Conservation (phyloP, 2,329 filamentous ascomycete genomes). For the Emericellopsis atlantica region DNA sequence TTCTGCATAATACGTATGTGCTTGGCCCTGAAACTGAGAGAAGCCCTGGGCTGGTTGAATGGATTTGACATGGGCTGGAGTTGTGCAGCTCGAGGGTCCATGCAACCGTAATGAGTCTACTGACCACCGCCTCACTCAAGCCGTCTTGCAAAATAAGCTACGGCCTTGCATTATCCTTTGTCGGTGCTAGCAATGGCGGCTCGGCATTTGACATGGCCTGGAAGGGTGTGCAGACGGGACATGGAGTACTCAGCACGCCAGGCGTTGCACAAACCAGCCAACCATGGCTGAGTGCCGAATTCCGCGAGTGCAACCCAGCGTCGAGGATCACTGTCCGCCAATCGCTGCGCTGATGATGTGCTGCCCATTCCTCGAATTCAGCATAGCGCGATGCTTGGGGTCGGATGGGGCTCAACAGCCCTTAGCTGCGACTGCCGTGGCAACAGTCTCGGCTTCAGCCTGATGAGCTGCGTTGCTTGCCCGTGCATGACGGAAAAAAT, state of each 20-base stretch:
- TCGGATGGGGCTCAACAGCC: background rate
- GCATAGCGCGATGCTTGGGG: background rate
- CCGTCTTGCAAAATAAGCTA: too few species aligned
- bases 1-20: too few species aligned
- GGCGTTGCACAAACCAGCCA: background rate
- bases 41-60: too few species aligned
- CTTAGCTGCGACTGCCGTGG: background rate
- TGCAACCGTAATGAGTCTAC: too few species aligned
- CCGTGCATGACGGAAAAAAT: background rate
- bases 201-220: background rate
- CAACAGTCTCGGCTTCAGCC: background rate
- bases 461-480: background rate
- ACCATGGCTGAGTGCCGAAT: background rate
- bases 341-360: background rate
- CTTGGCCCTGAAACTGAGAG: too few species aligned
- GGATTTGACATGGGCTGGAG: too few species aligned
- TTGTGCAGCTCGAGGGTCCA: too few species aligned
- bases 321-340: background rate
- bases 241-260: background rate
- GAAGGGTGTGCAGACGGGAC: background rate
- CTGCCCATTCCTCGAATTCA: background rate
- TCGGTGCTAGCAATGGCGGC: background rate
- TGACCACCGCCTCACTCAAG: too few species aligned
- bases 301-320: background rate
- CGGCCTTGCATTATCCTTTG: background rate